Evolutionary conservation across 768 basidiomycete genomes (phyloP), one percentile per base, ranked within the genome.

Genomic region (Lentinula edodes): DNA sequence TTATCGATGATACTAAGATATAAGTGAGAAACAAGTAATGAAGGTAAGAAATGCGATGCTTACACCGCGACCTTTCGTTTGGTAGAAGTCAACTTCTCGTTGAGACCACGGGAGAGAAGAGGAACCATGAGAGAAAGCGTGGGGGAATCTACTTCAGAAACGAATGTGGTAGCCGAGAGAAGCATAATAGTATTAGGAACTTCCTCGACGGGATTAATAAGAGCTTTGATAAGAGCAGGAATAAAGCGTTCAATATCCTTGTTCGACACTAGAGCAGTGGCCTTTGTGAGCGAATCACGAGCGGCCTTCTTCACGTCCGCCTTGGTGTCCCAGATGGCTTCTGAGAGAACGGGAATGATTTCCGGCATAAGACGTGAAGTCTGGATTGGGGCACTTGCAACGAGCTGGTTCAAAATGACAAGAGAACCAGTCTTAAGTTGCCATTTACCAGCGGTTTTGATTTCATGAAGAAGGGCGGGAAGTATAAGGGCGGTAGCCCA

Each of bases 171-270:
- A 62, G 95, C 87, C 76, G 95, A 94, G 77, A 97, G 93, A 79
- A 96, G 90, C 65, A 84, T 83, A 70, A 98, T 92, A 71, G 95
- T 97, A 69, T 87, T 89, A 70, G 95, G 91, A 62, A 98, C 95
- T 87, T 99, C 97, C 82, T 99, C 96, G 66, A 97, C 94, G 69
- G 97, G 97, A 84, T 99, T 95, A 79, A 98, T 94, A 72, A 98
- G 83, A 74, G 93, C 90, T 76, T 96, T 94, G 77, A 98, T 95
- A 71, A 99, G 87, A 74, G 95, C 95, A 69, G 93, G 93, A 83
- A 98, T 93, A 81, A 91, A 97, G 78, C 87, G 87, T 86, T 92
- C 90, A 62, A 93, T 95, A 79, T 96, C 95, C 88, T 97, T 98
- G 89, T 98, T 98, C 67, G 94, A 94, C 66, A 97, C 85, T 66